phyloP scores from a whole-genome alignment of 768 basidiomycete species.

The Trametes coccinea region DNA sequence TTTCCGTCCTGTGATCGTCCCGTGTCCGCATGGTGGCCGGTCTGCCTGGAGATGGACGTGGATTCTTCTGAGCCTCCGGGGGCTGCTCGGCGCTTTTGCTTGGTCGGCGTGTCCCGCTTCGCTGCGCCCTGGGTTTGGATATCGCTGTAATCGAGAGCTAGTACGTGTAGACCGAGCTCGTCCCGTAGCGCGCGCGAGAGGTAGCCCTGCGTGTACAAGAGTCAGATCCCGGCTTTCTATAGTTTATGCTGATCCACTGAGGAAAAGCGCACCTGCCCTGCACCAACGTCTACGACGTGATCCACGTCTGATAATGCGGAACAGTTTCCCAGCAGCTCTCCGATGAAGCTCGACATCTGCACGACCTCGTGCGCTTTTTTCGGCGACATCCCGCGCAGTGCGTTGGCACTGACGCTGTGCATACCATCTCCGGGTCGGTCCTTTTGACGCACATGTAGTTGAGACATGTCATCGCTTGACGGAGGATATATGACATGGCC shows the following conservation, averaged over 20 bases:
- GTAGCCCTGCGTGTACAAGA: constrained; percentile 48
- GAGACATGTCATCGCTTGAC: background rate
- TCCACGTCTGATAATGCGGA: constrained; percentile 26
- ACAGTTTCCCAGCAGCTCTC: constrained; percentile 35
- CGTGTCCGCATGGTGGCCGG: background rate
- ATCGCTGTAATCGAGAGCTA: constrained; percentile 66
- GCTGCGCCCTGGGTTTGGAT: constrained; percentile 61
- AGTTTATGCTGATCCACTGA: background rate
- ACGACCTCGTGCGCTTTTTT: constrained; percentile 76
- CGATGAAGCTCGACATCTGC: constrained; percentile 60
- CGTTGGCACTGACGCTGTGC: background rate
- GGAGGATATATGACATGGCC: background rate
- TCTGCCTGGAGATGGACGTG: background rate
- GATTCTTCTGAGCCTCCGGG: constrained; percentile 16
- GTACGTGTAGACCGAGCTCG: constrained; percentile 43
- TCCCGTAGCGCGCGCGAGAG: constrained; percentile 52
- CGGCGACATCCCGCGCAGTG: constrained; percentile 59
- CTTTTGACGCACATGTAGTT: background rate
- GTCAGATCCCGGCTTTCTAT: background rate
- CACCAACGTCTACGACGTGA: constrained; percentile 70
- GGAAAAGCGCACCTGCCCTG: constrained; percentile 54
- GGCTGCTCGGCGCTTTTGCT: background rate
- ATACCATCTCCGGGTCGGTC: background rate
- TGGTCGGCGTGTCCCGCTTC: constrained; percentile 31
- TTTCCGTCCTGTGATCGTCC: background rate